Evolutionary conservation across 1,284 basidiomycete genomes (phyloP).

Genomic region (Moesziomyces parantarcticus): DNA sequence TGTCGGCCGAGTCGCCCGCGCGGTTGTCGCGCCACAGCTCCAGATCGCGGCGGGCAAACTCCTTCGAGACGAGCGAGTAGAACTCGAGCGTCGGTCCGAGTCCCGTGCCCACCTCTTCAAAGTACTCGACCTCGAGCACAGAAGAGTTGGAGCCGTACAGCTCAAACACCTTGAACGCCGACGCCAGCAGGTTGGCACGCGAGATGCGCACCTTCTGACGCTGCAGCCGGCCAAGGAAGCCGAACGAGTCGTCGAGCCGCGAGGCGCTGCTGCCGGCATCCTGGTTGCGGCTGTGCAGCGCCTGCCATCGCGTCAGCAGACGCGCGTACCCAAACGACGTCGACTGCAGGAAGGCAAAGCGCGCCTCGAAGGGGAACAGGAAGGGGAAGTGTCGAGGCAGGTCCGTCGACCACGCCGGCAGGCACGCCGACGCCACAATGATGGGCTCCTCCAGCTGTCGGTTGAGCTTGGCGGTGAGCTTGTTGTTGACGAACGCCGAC

Average conservation of each 20-base stretch:
- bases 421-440: constrained; percentile 95
- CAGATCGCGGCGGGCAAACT: constrained; percentile 86
- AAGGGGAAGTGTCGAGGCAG: constrained; percentile 95
- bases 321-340: constrained; percentile 97
- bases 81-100: constrained; percentile 98
- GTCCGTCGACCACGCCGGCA: constrained; percentile 96
- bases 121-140: constrained; percentile 96
- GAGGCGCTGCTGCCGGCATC: constrained; percentile 45
- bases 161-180: constrained; percentile 97
- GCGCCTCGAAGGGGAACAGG: constrained; percentile 96
- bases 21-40: constrained; percentile 89
- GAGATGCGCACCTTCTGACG: constrained; percentile 97
- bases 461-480: constrained; percentile 96
- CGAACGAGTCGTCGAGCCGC: constrained; percentile 80
- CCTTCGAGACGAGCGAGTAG: constrained; percentile 90
- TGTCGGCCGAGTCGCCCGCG: constrained; percentile 69
- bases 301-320: constrained; percentile 87
- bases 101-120: constrained; percentile 98
- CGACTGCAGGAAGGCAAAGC: constrained; percentile 95
- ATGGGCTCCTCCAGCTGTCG: constrained; percentile 97
- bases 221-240: constrained; percentile 88
- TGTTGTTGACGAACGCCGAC: constrained; percentile 94
- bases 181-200: constrained; percentile 90
- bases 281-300: constrained; percentile 74
- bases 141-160: constrained; percentile 89